These are phyloP conservation scores for Nannochloropsis gaditana DNA, from an alignment of 108 stramenopile species.

Conservation along the genomic window DNA sequence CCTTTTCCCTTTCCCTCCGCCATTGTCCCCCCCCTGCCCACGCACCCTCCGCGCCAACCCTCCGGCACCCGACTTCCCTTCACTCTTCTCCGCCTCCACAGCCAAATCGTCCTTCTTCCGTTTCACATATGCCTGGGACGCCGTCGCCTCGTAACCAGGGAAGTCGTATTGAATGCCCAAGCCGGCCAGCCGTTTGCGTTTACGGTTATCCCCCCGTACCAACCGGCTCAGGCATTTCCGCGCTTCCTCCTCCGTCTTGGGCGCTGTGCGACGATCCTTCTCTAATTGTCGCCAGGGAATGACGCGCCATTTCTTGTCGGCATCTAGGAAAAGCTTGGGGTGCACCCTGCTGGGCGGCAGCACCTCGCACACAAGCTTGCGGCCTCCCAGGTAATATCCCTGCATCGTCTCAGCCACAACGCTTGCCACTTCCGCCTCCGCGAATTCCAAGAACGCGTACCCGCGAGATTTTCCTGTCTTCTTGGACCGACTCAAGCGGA, in stretches of 20 bases:
- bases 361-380: slow-evolving; percentile 74
- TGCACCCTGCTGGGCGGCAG: slow-evolving; percentile 50
- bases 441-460: slow-evolving; percentile 91
- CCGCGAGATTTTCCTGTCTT: slow-evolving; percentile 75
- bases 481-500: slow-evolving; percentile 72
- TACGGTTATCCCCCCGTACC: slow-evolving; percentile 28
- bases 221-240: slow-evolving; percentile 17
- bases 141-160: slow-evolving; percentile 39
- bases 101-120: slow-evolving; percentile 5
- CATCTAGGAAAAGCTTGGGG: slow-evolving; percentile 33
- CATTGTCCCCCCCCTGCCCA: background rate
- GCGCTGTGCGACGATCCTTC: background rate
- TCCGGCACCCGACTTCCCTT: background rate
- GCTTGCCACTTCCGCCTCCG: slow-evolving; percentile 65
- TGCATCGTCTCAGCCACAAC: slow-evolving; percentile 93
- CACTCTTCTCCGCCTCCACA: background rate
- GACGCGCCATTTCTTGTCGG: slow-evolving; percentile 24
- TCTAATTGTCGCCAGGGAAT: slow-evolving; percentile 20
- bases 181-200: slow-evolving; percentile 25
- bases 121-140: background rate
- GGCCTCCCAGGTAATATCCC: slow-evolving; percentile 78
- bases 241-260: background rate
- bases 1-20: background rate
- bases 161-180: slow-evolving; percentile 47
- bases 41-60: too few species aligned